phyloP scores from a whole-genome alignment of 2,329 filamentous ascomycete species.

The Colletotrichum karsti region DNA sequence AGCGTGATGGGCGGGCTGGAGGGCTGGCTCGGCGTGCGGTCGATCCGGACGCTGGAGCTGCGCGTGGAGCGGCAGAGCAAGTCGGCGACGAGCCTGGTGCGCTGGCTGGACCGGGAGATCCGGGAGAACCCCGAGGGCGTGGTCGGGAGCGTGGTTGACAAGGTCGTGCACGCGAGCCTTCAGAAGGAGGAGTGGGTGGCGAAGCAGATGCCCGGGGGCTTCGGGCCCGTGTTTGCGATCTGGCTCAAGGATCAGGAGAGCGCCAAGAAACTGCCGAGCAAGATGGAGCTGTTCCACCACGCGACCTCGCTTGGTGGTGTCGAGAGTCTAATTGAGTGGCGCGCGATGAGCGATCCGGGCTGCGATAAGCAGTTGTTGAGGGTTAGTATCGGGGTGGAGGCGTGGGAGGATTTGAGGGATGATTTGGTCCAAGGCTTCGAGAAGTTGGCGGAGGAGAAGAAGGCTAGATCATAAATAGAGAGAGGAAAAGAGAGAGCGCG shows the following conservation, averaged over 20 bases:
- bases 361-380: slow-evolving; percentile 80
- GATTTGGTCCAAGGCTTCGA: slow-evolving; percentile 77
- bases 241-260: slow-evolving; percentile 66
- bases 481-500: neutral
- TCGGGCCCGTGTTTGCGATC: slow-evolving; percentile 87
- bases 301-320: slow-evolving; percentile 94
- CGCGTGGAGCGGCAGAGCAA: slow-evolving; percentile 80
- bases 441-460: slow-evolving; percentile 52
- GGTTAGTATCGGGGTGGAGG: slow-evolving; percentile 88
- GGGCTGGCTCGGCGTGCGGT: slow-evolving; percentile 90
- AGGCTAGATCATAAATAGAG: neutral
- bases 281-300: slow-evolving; percentile 87
- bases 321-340: slow-evolving; percentile 96
- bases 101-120: slow-evolving; percentile 71
- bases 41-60: slow-evolving; percentile 85
- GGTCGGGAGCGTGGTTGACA: slow-evolving; percentile 64
- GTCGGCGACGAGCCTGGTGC: slow-evolving; percentile 74
- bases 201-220: slow-evolving; percentile 91
- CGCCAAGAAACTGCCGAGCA: slow-evolving; percentile 78
- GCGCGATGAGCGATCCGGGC: slow-evolving; percentile 81
- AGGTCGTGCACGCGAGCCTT: slow-evolving; percentile 80
- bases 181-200: slow-evolving; percentile 80
- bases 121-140: slow-evolving; percentile 38
- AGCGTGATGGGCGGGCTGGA: slow-evolving; percentile 89
- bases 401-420: slow-evolving; percentile 81